Conservation (phyloP, 208 protist species). For the Trypanosomatidae sp. region DNA sequence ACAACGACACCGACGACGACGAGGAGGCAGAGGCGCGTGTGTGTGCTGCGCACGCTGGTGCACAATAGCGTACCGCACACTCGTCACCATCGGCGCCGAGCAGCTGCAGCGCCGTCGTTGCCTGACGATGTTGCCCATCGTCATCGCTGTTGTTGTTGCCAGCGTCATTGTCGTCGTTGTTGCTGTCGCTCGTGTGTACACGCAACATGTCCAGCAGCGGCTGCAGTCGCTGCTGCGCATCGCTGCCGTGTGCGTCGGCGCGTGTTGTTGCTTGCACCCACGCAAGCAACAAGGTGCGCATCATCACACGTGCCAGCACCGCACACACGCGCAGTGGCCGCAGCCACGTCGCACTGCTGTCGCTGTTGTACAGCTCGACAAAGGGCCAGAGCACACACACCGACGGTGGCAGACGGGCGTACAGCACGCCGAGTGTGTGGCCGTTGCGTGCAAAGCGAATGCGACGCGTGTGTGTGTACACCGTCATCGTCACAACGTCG, state of each 20-base stretch:
- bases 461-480: slow-evolving; percentile 35
- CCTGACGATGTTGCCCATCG: slow-evolving; percentile 4
- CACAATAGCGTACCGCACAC: slow-evolving; percentile 31
- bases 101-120: slow-evolving; percentile 21
- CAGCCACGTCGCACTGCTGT: slow-evolving; percentile 67
- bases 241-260: slow-evolving; percentile 20
- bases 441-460: slow-evolving; percentile 74
- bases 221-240: no score
- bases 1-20: slow-evolving; percentile 34
- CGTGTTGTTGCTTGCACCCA: no score
- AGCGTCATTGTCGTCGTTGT: neutral
- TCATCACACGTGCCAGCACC: slow-evolving; percentile 39
- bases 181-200: neutral
- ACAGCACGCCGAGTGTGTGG: slow-evolving; percentile 50
- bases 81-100: slow-evolving; percentile 77
- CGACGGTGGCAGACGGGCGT: slow-evolving; percentile 23
- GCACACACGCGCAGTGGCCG: slow-evolving; percentile 35
- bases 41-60: slow-evolving; percentile 16
- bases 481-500: slow-evolving; percentile 70
- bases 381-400: slow-evolving; percentile 63
- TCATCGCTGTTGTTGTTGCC: neutral
- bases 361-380: slow-evolving; percentile 67
- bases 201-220: no score
- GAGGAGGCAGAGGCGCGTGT: slow-evolving; percentile 19
- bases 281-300: slow-evolving; percentile 47